These are phyloP conservation scores for Xylaria bambusicola DNA, from an alignment of 495 filamentous ascomycete species.

Conservation along the genomic window DNA sequence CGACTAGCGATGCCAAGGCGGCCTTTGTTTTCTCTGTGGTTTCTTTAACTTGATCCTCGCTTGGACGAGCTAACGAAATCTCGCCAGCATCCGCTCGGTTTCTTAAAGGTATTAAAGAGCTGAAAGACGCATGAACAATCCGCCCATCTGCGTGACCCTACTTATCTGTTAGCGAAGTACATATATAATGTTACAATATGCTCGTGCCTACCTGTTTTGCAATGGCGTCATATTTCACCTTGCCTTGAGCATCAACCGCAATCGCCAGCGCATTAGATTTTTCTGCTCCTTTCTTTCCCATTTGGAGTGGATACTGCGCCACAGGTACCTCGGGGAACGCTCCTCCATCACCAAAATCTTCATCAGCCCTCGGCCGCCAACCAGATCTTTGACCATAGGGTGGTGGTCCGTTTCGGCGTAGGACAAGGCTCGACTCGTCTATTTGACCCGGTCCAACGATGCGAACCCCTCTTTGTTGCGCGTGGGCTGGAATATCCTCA, in stretches of 20 bases:
- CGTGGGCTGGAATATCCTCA: constrained; percentile 73
- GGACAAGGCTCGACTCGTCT: constrained; percentile 82
- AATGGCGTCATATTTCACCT: constrained; percentile 96
- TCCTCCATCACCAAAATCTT: constrained; percentile 96
- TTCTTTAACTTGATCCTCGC: constrained; percentile 75
- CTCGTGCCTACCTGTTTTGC: constrained; percentile 60
- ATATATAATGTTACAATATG: background rate
- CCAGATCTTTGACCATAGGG: constrained; percentile 65
- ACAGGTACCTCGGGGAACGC: constrained; percentile 90
- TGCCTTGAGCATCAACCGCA: constrained; percentile 87
- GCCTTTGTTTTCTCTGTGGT: constrained; percentile 86
- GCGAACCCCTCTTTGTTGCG: constrained; percentile 74
- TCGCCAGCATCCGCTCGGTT: constrained; percentile 94
- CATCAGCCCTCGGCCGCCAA: constrained; percentile 84
- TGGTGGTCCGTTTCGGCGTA: constrained; percentile 54
- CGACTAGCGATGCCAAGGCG: constrained; percentile 78
- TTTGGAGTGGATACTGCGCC: constrained; percentile 92
- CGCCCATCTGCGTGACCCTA: constrained; percentile 75
- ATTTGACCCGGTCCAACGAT: constrained; percentile 76
- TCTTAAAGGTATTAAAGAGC: constrained; percentile 91
- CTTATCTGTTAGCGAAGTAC: background rate
- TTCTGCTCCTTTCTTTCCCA: constrained; percentile 77
- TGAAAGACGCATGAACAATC: constrained; percentile 92
- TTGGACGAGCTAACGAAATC: constrained; percentile 84
- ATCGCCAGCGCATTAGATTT: constrained; percentile 87